Percentiles rank a stretch among this genome's conserved stretches.
Conservation (phyloP, 2,329 filamentous ascomycete genomes). For the Zopfia rhizophila region DNA sequence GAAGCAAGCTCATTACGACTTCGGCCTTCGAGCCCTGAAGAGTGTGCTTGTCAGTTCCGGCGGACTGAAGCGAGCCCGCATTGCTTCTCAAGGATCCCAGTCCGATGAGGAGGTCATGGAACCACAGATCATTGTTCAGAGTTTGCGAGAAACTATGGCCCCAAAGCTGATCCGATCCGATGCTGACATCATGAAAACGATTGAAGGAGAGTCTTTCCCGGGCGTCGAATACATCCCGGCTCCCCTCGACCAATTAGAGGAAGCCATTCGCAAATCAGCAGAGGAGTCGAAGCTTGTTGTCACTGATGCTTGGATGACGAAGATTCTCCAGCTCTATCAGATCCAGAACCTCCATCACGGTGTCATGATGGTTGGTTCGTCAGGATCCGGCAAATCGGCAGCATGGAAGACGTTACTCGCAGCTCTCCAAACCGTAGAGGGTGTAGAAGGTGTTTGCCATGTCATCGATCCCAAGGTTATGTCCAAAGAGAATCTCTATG, state of each 20-base stretch:
- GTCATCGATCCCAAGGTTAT: conserved; percentile 99
- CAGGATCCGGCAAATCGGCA: conserved; percentile 95
- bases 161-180: conserved; percentile 95
- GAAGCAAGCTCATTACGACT: conserved; percentile 99
- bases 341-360: conserved; percentile 98
- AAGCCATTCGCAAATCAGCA: conserved; percentile 84
- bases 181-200: conserved; percentile 84
- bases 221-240: conserved; percentile 93
- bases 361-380: conserved; percentile 99
- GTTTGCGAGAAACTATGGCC: conserved; percentile 96
- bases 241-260: conserved; percentile 80
- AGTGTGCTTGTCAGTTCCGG: conserved; percentile 98
- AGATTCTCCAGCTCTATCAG: conserved; percentile 95
- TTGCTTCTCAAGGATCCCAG: conserved; percentile 67
- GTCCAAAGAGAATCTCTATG: conserved; percentile 98
- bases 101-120: conserved; percentile 80
- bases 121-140: conserved; percentile 98
- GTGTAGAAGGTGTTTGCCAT: conserved; percentile 92
- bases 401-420: conserved; percentile 94
- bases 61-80: conserved; percentile 87
- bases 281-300: conserved; percentile 87
- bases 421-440: conserved; percentile 89
- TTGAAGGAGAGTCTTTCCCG: conserved; percentile 89
- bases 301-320: conserved; percentile 96
- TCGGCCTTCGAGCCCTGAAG: conserved; percentile 96